Evolutionary conservation across 139 green algal species (phyloP).

Genomic region (Auxenochlorella protothecoides): DNA sequence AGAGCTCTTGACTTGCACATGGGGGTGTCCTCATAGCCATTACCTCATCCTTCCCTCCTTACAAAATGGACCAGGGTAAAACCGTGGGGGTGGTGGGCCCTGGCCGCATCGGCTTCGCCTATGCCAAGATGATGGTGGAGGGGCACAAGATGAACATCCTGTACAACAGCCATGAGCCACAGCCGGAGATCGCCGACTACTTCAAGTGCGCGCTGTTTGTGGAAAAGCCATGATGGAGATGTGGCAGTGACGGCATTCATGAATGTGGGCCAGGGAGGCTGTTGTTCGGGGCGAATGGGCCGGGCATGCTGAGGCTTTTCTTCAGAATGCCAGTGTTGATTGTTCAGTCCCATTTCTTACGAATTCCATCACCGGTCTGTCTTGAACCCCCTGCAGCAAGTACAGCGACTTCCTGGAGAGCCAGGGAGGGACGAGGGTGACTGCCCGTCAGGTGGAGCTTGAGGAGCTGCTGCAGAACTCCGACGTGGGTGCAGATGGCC

Average conservation of each 20-base stretch:
- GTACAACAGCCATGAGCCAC: slow-evolving; percentile 59
- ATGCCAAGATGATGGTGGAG: slow-evolving; percentile 97
- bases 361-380: too few species aligned
- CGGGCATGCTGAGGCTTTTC: not conserved
- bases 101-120: slow-evolving; percentile 85
- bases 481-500: slow-evolving; percentile 54
- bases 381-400: slow-evolving; percentile 4
- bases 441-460: slow-evolving; percentile 52
- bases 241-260: slow-evolving; percentile 11
- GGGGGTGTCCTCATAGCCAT: too few species aligned
- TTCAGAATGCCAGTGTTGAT: too few species aligned
- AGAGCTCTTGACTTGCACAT: too few species aligned
- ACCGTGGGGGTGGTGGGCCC: slow-evolving; percentile 94
- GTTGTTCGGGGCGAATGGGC: not conserved
- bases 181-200: slow-evolving; percentile 46
- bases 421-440: slow-evolving; percentile 61
- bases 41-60: too few species aligned
- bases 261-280: slow-evolving; percentile 13
- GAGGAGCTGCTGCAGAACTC: slow-evolving; percentile 84
- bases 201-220: slow-evolving; percentile 16
- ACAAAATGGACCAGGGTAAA: slow-evolving; percentile 51
- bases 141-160: slow-evolving; percentile 98
- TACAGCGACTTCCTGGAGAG: slow-evolving; percentile 79
- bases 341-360: too few species aligned
- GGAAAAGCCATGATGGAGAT: not conserved